Evolutionary conservation across 2,329 filamentous ascomycete species (phyloP), one percentile per base, ranked within the genome.

Genomic region (Colletotrichum sp.): DNA sequence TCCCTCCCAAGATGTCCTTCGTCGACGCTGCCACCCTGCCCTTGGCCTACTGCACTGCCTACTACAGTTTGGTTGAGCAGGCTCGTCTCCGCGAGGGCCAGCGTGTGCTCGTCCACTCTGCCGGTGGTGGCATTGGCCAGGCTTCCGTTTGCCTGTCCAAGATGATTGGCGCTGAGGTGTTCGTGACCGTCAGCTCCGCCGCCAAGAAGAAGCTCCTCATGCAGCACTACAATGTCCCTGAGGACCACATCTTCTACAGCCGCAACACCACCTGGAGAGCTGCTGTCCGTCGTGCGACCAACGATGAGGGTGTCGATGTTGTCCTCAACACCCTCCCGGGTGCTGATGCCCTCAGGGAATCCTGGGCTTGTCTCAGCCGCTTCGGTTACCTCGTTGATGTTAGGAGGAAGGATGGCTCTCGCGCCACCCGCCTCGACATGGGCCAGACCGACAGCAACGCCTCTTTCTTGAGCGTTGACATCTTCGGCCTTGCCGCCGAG

Each of bases 371-470:
- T 65, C 79, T 90, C 21, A 85, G 85, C 59, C 81, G 81, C 18
- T 87, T 87, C 76, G 87, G 87, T 2, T 82, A 84, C 4, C 87
- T 89, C 61, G 78, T 90, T 5, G 87, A 90, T 69, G 83, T 89
- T 36, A 84, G 86, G 9, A 84, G 81, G 73, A 78, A 82, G 56
- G 85, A 87, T 55, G 81, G 84, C n/a, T 79, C 80, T 9, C 82
- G 80, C 70, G 87, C 85, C 69, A 84, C 82, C 3, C 81, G 85
- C 2, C 80, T 91, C 0, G 87, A 90, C 58, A 87, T 90, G 84
- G 78, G 83, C n/a, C 85, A 85, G n/a, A 86, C 88, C 62, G 86
- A 87, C 48, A 83, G 82, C 76, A 89, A 89, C 75, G 84, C 84
- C 26, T 87, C 85, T 56, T 88, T 88, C 77, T 83, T 85, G 75